These are phyloP conservation scores for Coemansia sp. DNA, from an alignment of 192 early-diverging fungal genomes.

Conservation along the genomic window DNA sequence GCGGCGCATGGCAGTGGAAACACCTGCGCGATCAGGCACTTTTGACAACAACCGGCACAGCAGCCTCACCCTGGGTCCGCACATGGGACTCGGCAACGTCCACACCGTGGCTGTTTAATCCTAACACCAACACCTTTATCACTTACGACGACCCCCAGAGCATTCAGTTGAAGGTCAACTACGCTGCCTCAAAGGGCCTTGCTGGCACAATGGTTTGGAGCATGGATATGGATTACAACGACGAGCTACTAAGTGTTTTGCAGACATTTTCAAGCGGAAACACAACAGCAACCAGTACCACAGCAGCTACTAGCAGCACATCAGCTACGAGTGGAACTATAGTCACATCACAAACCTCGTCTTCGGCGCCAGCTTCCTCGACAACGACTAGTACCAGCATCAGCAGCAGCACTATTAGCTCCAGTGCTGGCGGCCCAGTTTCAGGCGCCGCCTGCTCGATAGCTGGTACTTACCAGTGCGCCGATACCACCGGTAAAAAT, in stretches of 20 bases:
- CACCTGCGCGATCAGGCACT: conserved; percentile 61
- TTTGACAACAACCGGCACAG: conserved; percentile 14
- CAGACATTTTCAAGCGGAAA: conserved; percentile 3
- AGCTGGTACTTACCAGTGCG: conserved; percentile 17
- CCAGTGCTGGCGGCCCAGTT: conserved; percentile 9
- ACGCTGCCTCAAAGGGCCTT: conserved; percentile 57
- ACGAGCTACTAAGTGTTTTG: conserved; percentile 55
- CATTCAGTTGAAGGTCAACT: conserved; percentile 60
- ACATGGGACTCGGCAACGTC: conserved; percentile 59
- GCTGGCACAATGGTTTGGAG: conserved; percentile 71
- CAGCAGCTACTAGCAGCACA: not conserved
- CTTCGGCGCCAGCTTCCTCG: not conserved
- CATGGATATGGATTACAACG: conserved; percentile 62
- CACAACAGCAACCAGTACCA: conserved; percentile 6
- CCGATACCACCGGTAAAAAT: conserved; percentile 14
- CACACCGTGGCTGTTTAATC: conserved; percentile 74
- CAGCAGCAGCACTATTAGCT: not conserved
- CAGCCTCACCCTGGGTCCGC: conserved; percentile 58
- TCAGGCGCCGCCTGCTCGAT: conserved; percentile 9
- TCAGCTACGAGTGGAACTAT: not conserved
- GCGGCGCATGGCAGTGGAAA: conserved; percentile 64
- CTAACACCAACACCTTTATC: conserved; percentile 57
- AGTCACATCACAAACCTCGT: not conserved
- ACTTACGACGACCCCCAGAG: conserved; percentile 69
- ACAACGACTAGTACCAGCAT: not conserved